phyloP scores from a whole-genome alignment of 768 basidiomycete genomes.

The Amanita inopinata region DNA sequence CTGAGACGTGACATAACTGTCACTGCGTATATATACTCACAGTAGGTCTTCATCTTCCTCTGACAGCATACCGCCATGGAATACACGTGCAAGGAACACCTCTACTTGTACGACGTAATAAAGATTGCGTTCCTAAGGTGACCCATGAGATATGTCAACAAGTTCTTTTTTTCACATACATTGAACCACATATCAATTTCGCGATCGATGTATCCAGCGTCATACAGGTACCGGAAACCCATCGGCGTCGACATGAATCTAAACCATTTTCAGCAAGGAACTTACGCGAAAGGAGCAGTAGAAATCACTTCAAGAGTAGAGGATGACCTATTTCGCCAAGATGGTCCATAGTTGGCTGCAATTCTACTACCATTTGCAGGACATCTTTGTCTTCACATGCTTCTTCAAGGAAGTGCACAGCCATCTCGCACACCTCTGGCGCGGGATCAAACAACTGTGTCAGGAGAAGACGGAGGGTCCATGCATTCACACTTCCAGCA shows the following conservation, averaged over 20 bases:
- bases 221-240: constrained; percentile 88
- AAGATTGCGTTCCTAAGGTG: constrained; percentile 78
- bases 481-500: constrained; percentile 58
- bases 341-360: constrained; percentile 94
- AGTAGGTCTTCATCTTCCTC: constrained; percentile 61
- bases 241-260: constrained; percentile 93
- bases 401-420: constrained; percentile 82
- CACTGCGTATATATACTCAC: constrained; percentile 24
- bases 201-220: constrained; percentile 85
- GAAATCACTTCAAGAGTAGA: constrained; percentile 69
- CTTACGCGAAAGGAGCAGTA: not conserved
- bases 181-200: constrained; percentile 97
- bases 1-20: not conserved
- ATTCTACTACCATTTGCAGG: constrained; percentile 83
- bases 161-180: constrained; percentile 33
- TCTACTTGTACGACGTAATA: constrained; percentile 93
- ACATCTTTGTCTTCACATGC: constrained; percentile 80
- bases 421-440: constrained; percentile 81
- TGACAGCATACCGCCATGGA: constrained; percentile 43
- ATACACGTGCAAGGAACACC: constrained; percentile 77
- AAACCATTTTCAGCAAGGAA: constrained; percentile 2
- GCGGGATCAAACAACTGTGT: constrained; percentile 95
- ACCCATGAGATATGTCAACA: not conserved
- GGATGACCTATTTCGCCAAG: constrained; percentile 89
- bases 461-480: constrained; percentile 84